Base-by-base conservation (phyloP, 306 rosid genomes). In the Ziziphus jujuba region DNA sequence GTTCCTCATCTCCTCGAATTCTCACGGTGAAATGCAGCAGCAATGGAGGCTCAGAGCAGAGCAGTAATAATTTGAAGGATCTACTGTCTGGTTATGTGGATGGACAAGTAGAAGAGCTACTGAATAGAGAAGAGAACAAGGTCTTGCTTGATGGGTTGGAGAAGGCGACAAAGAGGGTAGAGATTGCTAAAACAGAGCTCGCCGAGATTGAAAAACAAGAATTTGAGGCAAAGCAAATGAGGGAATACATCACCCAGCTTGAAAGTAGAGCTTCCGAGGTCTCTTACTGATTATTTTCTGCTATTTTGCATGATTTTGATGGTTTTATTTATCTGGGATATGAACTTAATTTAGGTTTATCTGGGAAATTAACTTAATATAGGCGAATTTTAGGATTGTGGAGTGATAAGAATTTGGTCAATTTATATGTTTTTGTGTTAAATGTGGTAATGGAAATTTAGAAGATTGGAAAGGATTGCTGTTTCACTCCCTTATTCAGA, bases 81-180 rank as follows among this genome's bases (percentile, higher is more conserved):
- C 71, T 88, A 12, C 74, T 90, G 48, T 62, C 80, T 36, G 87
- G 82, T 48, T 35, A 77, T 59, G 86, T 88, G 68, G 84, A 79
- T 6, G 78, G 82, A 59, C 87, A 72, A 49, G 89, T 86, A 21
- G 77, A 77, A 66, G 90, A 86, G 73, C 82, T 88, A 16, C 48
- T 88, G 75, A 80, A 79, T 36, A 84, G 47, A 58, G 77, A 88
- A 40, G 97, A 86, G 86, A 91, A 91, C 82, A 82, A 50, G 73
- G 71, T 9, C 63, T 76, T 91, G 80, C 81, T 91, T 44, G 89
- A 82, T 72, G 97, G 96, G 19, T 72, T 91, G 77, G 89, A 86
- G 76, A 72, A 77, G 79, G 97, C 97, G 8, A 79, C 95, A 2
- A 75, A 62, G 75, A 86, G 91, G 67, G 96, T 91, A 44, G 92